Percentiles rank a stretch among this genome's conserved stretches.
Evolutionary conservation across 2,329 filamentous ascomycete species (phyloP).

Genomic region (Calycina herbarum): DNA sequence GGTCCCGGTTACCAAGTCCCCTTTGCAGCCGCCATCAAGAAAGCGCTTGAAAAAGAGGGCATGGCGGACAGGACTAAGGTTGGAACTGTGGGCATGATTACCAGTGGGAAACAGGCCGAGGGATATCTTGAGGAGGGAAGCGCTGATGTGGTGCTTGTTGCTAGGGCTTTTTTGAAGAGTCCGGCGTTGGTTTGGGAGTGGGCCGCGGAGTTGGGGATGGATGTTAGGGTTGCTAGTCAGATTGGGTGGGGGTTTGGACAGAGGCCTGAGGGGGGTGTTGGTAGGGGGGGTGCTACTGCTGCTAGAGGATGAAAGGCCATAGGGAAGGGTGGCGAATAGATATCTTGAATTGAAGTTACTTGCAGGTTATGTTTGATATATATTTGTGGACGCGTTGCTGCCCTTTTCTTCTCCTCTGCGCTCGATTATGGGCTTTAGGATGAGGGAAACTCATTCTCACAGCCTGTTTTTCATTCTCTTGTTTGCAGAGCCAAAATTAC

Average conservation of each 20-base stretch:
- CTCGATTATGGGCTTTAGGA: no score
- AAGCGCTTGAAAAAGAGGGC: constrained; percentile 61
- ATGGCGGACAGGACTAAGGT: constrained; percentile 47
- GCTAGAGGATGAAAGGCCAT: no score
- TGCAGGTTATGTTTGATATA: no score
- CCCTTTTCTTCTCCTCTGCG: no score
- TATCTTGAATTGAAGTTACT: no score
- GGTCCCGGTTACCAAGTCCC: constrained; percentile 68
- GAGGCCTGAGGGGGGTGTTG: constrained; percentile 13
- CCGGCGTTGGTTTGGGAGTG: constrained; percentile 54
- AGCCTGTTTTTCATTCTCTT: no score
- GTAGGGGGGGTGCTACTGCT: constrained; percentile 13
- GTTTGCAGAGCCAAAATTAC: no score
- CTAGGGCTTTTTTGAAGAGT: constrained; percentile 56
- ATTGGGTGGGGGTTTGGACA: constrained; percentile 52
- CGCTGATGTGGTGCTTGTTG: constrained; percentile 50
- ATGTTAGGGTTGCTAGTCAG: constrained; percentile 48
- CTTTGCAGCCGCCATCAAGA: constrained; percentile 68
- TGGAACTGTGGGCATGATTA: constrained; percentile 49
- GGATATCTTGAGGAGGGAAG: constrained; percentile 46
- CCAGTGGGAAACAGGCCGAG: constrained; percentile 44
- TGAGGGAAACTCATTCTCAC: no score
- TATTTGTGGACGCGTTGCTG: no score
- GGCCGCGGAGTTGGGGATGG: constrained; percentile 52
- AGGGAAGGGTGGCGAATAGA: no score